Percentiles rank a stretch among this genome's conserved stretches.
Conservation (phyloP, 352 stramenopile genomes). For the Pythium dissimile region DNA sequence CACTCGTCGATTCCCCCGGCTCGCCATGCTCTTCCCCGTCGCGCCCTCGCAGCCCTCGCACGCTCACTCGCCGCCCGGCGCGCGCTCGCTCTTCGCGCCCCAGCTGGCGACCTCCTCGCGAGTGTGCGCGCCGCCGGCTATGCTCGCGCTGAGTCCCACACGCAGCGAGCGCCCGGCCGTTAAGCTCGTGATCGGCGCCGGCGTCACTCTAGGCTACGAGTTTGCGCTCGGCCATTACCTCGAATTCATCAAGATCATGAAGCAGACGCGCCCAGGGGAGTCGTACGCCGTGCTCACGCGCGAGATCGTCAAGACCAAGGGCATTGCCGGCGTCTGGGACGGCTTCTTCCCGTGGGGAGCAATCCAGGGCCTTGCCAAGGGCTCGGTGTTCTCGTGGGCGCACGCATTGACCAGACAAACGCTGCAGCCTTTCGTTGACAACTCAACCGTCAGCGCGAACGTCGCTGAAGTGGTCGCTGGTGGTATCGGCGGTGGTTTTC, state of each 20-base stretch:
- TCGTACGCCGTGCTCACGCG: constrained; percentile 79
- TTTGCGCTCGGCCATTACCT: constrained; percentile 87
- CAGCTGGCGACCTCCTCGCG: no score
- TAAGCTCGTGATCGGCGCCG: constrained; percentile 83
- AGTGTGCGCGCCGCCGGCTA: constrained; percentile 24
- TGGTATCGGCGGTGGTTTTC: constrained; percentile 87
- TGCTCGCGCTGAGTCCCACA: constrained; percentile 18
- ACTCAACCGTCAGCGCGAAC: constrained; percentile 47
- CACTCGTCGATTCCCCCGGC: constrained; percentile 16
- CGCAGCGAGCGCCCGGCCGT: constrained; percentile 51
- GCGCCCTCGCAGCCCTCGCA: background rate
- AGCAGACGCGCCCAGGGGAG: constrained; percentile 80
- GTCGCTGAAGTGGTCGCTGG: constrained; percentile 82
- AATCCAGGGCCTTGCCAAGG: constrained; percentile 88
- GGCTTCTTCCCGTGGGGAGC: constrained; percentile 93
- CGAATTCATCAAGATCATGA: constrained; percentile 95
- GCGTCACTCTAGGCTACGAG: constrained; percentile 88
- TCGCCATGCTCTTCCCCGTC: constrained; percentile 13
- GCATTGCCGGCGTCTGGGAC: constrained; percentile 89
- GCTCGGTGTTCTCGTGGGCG: constrained; percentile 88
- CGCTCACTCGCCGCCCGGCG: background rate
- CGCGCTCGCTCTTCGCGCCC: background rate
- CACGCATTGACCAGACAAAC: constrained; percentile 67
- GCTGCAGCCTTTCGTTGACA: constrained; percentile 58
- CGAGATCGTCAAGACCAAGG: constrained; percentile 87